Percentiles rank a stretch among this genome's conserved stretches.
phyloP scores from a whole-genome alignment of 371 early-diverging fungal genomes.

The Dichotomocladium elegans region DNA sequence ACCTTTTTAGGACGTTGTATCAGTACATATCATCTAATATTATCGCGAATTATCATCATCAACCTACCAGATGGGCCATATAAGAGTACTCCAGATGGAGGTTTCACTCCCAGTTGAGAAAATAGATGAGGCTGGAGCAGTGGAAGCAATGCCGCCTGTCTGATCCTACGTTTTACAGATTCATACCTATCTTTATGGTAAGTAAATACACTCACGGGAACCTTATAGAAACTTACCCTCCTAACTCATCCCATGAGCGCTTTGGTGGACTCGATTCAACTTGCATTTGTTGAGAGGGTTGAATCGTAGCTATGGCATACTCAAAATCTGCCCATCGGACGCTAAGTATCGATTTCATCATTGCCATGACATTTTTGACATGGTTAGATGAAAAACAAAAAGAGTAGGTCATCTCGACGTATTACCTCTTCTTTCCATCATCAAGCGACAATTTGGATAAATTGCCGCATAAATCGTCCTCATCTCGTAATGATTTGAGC shows the following conservation, averaged over 20 bases:
- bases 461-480: conserved; percentile 9
- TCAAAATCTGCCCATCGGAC: conserved; percentile 38
- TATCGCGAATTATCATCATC: not conserved
- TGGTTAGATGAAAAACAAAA: not conserved
- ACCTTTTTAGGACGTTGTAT: too few species aligned
- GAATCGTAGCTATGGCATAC: conserved; percentile 38
- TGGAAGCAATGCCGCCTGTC: conserved; percentile 73
- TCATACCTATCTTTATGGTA: conserved; percentile 46
- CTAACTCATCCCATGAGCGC: conserved; percentile 45
- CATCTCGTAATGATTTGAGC: conserved; percentile 30
- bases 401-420: not conserved
- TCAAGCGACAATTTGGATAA: not conserved
- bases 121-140: conserved; percentile 59
- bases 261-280: conserved; percentile 42
- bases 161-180: conserved; percentile 60
- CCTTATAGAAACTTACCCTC: conserved; percentile 55
- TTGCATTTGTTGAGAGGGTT: conserved; percentile 49
- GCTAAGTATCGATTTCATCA: too few species aligned
- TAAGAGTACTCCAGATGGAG: conserved; percentile 78
- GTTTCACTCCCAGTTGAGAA: conserved; percentile 62
- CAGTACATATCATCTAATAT: not conserved
- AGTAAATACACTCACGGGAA: not conserved
- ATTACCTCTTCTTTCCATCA: not conserved
- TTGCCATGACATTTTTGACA: not conserved
- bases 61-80: conserved; percentile 82